Evolutionary conservation across 805 yeast genomes (phyloP).

Genomic region (Suhomyces vadensis): DNA sequence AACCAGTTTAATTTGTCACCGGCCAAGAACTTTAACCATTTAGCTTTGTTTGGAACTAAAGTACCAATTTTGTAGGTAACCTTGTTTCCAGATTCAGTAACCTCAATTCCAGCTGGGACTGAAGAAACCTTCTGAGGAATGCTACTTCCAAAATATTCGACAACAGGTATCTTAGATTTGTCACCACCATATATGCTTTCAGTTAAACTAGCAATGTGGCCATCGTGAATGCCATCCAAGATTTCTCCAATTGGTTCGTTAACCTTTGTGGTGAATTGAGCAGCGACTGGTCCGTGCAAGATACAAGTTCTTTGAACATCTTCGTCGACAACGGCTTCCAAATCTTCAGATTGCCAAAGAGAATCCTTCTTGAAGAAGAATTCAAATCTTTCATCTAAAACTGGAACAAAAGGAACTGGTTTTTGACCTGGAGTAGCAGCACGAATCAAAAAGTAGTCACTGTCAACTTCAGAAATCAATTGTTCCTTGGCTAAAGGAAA

Average conservation of each 20-base stretch:
- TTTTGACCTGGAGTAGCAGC: slow-evolving; percentile 85
- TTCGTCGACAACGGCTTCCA: slow-evolving; percentile 92
- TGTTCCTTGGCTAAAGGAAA: slow-evolving; percentile 79
- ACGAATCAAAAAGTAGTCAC: slow-evolving; percentile 83
- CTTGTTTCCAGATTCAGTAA: slow-evolving; percentile 26
- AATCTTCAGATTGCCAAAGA: slow-evolving; percentile 97
- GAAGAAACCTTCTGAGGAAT: slow-evolving; percentile 31
- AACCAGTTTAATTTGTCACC: slow-evolving; percentile 84
- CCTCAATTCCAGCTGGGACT: slow-evolving; percentile 37
- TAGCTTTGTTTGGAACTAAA: slow-evolving; percentile 28
- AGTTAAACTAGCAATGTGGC: slow-evolving; percentile 74
- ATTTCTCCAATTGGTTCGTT: slow-evolving; percentile 93
- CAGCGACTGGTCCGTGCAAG: slow-evolving; percentile 98
- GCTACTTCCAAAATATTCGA: slow-evolving; percentile 84
- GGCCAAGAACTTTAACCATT: slow-evolving; percentile 82
- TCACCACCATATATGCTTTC: slow-evolving; percentile 72
- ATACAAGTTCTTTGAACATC: slow-evolving; percentile 99
- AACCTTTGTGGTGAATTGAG: slow-evolving; percentile 80
- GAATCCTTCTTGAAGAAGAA: slow-evolving; percentile 98
- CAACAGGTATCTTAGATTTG: slow-evolving; percentile 72
- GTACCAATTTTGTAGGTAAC: slow-evolving; percentile 42
- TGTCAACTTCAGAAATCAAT: slow-evolving; percentile 91
- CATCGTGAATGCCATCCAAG: slow-evolving; percentile 84
- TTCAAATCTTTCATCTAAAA: slow-evolving; percentile 90
- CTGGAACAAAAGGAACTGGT: slow-evolving; percentile 98